phyloP scores from a whole-genome alignment of 2,329 filamentous ascomycete genomes.

The Cladophialophora immunda region DNA sequence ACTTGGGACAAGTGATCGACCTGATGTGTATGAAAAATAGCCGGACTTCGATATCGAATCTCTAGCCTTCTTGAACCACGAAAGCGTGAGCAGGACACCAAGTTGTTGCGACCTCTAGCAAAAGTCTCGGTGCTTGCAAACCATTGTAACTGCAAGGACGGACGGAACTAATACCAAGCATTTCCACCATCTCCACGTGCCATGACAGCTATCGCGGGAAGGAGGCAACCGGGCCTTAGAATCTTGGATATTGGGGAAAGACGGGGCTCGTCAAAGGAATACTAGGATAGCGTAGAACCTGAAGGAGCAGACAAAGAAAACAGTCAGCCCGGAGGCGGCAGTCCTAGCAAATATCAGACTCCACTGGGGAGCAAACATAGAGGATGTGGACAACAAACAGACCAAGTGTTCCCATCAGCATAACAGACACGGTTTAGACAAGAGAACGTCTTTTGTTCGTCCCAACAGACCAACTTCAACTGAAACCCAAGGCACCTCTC shows the following conservation, averaged over 20 bases:
- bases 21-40: too few species aligned
- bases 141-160: background rate
- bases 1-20: too few species aligned
- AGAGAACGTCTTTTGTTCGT: background rate
- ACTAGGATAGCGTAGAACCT: background rate
- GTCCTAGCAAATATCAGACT: background rate
- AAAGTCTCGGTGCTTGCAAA: slow-evolving; percentile 6
- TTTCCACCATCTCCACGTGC: too few species aligned
- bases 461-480: background rate
- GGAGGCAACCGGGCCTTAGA: too few species aligned
- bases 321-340: background rate
- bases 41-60: too few species aligned
- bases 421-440: background rate
- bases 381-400: background rate
- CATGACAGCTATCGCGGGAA: too few species aligned
- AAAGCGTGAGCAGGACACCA: too few species aligned
- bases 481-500: background rate
- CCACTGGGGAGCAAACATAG: background rate
- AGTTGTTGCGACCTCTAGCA: slow-evolving; percentile 14
- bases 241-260: too few species aligned
- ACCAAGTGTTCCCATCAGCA: background rate
- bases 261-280: too few species aligned
- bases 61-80: too few species aligned
- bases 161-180: too few species aligned
- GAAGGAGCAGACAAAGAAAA: background rate